A percentile compares a stretch with the other conserved stretches of the same genome.
Evolutionary conservation across 495 filamentous ascomycete species (phyloP).

Genomic region (Xylaria scruposa): DNA sequence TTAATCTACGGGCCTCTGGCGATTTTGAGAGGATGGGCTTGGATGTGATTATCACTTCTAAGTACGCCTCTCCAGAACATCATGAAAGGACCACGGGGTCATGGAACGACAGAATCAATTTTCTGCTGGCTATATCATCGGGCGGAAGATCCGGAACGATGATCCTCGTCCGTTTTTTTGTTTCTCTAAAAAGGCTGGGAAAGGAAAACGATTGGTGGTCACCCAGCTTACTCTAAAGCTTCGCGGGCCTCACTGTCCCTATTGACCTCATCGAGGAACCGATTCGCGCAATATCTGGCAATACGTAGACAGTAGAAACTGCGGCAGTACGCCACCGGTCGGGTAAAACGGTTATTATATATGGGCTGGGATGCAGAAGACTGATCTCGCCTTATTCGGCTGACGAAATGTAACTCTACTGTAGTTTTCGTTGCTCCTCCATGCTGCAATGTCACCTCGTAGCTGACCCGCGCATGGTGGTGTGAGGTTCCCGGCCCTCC

Average conservation of each 20-base stretch:
- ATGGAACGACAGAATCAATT: not conserved
- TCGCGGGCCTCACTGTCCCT: not conserved
- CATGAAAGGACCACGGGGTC: not conserved
- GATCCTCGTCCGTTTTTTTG: not conserved
- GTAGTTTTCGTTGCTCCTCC: slow-evolving; percentile 4
- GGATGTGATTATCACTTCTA: not conserved
- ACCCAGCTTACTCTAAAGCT: not conserved
- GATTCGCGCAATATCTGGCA: not conserved
- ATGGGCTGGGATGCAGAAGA: slow-evolving; percentile 11
- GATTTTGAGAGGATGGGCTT: not conserved
- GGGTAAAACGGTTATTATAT: slow-evolving; percentile 27
- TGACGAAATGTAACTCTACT: slow-evolving; percentile 19
- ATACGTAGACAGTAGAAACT: not conserved
- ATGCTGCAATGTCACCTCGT: slow-evolving; percentile 20
- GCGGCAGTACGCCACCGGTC: slow-evolving; percentile 16
- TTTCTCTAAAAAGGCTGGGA: too few relatives aligned
- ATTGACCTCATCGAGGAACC: not conserved
- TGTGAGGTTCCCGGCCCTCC: not conserved
- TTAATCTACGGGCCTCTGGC: not conserved
- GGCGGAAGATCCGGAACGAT: not conserved
- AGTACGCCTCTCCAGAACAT: not conserved
- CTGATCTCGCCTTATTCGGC: slow-evolving; percentile 23
- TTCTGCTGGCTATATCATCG: slow-evolving; percentile 4
- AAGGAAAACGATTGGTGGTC: not conserved
- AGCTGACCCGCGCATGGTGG: slow-evolving; percentile 15